Evolutionary conservation across 2,329 filamentous ascomycete species (phyloP), one percentile per base, ranked within the genome.

Genomic region (Cladophialophora psammophila): DNA sequence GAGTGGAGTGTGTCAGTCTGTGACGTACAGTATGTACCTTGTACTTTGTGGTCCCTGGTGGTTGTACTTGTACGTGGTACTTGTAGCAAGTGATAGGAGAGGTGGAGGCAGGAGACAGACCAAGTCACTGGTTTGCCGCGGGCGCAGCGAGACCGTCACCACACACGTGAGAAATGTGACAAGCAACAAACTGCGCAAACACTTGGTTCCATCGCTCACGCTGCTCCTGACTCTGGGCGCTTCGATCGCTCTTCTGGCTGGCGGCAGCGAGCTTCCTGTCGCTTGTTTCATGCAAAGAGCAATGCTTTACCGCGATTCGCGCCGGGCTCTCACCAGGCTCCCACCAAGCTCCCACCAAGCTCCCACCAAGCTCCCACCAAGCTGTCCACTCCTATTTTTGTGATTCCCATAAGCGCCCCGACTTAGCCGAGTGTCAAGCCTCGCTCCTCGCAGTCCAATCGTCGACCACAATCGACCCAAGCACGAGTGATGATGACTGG

Each of bases 381-480:
- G 26, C 6, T 10, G 36, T 55, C n/a, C 20, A 38, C 9, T 10
- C 64, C 63, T 59, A 64, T 62, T 62, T 64, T 62, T 63, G 61
- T 67, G 58, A 57, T 60, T 26, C 56, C 53, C 57, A 34, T 70
- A 70, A 70, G 68, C 68, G 68, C 68, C 68, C 63, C 31, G 65
- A 56, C 31, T 59, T 59, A 59, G 65, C 68, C 68, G 68, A 68
- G 60, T 63, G 55, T 36, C 64, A 57, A 64, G 65, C 65, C 65
- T 31, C 26, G 55, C 42, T 52, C 61, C 48, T 26, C 38, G 48
- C 61, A 66, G 63, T 57, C 68, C 68, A 70, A 70, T 70, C 65
- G 68, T 62, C 53, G 38, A 56, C 38, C 13, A 54, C 64, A 64
- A 70, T 63, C 66, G 40, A 61, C 68, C 63, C 66, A 70, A 70